A percentile compares a stretch with the other conserved stretches of the same genome.
These are phyloP conservation scores for Aspergillus bombycis DNA, from an alignment of 2,329 filamentous ascomycete species.

Conservation along the genomic window DNA sequence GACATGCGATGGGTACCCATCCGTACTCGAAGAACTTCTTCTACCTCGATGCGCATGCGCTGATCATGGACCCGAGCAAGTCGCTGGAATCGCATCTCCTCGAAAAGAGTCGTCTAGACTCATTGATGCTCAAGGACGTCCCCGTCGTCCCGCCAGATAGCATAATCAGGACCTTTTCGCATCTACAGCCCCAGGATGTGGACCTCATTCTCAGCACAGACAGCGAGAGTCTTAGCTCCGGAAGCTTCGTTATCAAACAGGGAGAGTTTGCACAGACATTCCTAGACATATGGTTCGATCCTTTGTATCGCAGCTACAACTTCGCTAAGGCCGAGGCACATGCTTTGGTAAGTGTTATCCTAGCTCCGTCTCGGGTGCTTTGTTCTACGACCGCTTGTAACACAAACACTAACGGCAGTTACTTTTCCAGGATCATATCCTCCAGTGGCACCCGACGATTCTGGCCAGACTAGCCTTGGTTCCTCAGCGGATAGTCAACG, in stretches of 20 bases:
- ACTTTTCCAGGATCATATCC: slow-evolving; percentile 71
- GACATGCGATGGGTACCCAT: slow-evolving; percentile 82
- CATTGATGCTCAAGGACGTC: slow-evolving; percentile 79
- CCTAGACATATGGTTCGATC: slow-evolving; percentile 94
- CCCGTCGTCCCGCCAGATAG: slow-evolving; percentile 92
- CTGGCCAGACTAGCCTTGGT: slow-evolving; percentile 86
- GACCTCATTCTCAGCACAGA: slow-evolving; percentile 87
- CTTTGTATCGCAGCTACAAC: slow-evolving; percentile 89
- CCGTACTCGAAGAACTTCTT: slow-evolving; percentile 81
- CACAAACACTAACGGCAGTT: slow-evolving; percentile 30
- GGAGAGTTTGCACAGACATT: slow-evolving; percentile 94
- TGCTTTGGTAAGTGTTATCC: slow-evolving; percentile 68
- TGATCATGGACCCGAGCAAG: slow-evolving; percentile 82
- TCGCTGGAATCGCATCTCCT: slow-evolving; percentile 74
- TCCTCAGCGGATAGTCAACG: slow-evolving; percentile 82
- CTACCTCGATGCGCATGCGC: slow-evolving; percentile 79
- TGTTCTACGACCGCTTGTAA: not conserved
- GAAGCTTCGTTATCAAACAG: slow-evolving; percentile 77
- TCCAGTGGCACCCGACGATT: slow-evolving; percentile 96
- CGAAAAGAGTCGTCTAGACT: slow-evolving; percentile 67
- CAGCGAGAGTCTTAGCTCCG: slow-evolving; percentile 72
- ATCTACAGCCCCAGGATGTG: slow-evolving; percentile 76
- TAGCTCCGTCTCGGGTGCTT: not conserved
- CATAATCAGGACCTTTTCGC: slow-evolving; percentile 90
- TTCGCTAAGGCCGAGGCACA: slow-evolving; percentile 94